Evolutionary conservation across 768 basidiomycete species (phyloP).

Genomic region (Serendipita sp.): DNA sequence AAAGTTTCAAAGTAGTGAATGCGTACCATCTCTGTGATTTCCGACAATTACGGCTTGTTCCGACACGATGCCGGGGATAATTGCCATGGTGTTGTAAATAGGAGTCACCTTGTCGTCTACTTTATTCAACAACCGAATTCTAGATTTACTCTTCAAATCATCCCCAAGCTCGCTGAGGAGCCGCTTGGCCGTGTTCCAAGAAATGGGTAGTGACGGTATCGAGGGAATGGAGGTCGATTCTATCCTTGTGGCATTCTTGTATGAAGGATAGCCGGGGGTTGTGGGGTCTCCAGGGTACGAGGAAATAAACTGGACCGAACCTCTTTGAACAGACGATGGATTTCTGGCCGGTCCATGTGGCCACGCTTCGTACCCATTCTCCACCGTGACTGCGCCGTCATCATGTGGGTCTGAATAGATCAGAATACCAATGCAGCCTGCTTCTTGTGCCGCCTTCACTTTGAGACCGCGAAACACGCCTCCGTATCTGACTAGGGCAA

Average conservation of each 20-base stretch:
- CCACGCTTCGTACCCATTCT: constrained; percentile 54
- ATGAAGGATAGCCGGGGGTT: constrained; percentile 78
- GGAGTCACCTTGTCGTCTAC: constrained; percentile 69
- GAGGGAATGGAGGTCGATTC: constrained; percentile 29
- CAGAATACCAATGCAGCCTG: constrained; percentile 58
- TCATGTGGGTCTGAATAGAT: constrained; percentile 80
- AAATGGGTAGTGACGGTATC: constrained; percentile 82
- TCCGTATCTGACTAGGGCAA: constrained; percentile 67
- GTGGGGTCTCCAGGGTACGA: constrained; percentile 61
- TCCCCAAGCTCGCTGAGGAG: constrained; percentile 34
- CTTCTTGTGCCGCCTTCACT: constrained; percentile 69
- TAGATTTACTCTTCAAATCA: constrained; percentile 24
- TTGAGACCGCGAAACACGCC: constrained; percentile 72
- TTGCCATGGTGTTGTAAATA: constrained; percentile 78
- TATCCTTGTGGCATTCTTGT: constrained; percentile 55
- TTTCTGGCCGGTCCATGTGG: constrained; percentile 40
- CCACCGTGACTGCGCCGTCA: constrained; percentile 59
- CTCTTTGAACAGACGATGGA: constrained; percentile 68
- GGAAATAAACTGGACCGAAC: constrained; percentile 58
- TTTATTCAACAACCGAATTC: constrained; percentile 45
- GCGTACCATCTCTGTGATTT: constrained; percentile 58
- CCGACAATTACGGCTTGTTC: constrained; percentile 81
- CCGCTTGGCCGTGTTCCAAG: constrained; percentile 64
- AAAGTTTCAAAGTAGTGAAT: not conserved
- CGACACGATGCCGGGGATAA: constrained; percentile 66